Evolutionary conservation across 2,329 filamentous ascomycete genomes (phyloP).

Genomic region (Ceratocystis cacaofunesta): DNA sequence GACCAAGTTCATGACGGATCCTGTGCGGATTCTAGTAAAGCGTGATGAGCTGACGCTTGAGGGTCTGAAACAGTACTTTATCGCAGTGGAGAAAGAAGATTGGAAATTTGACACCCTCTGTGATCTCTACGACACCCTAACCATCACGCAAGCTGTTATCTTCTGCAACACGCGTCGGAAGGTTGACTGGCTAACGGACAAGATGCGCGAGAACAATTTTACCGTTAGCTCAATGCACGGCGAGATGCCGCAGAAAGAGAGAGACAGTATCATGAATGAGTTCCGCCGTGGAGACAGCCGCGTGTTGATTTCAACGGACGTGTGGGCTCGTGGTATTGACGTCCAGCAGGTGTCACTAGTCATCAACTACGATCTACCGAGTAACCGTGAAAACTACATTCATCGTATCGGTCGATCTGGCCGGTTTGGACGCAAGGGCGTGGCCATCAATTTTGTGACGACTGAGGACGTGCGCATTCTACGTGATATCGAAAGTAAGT

Average conservation of each 20-base stretch:
- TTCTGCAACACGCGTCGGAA: conserved; percentile 99
- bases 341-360: conserved; percentile 96
- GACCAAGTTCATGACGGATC: conserved; percentile 99
- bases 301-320: conserved; percentile 92
- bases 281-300: conserved; percentile 93
- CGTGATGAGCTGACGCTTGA: conserved; percentile 96
- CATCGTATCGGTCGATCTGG: conserved; percentile 94
- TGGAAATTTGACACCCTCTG: conserved; percentile 99
- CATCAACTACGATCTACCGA: conserved; percentile 97
- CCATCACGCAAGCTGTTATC: conserved; percentile 96
- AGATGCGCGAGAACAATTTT: conserved; percentile 98
- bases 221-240: conserved; percentile 98
- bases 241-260: conserved; percentile 96
- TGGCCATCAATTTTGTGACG: conserved; percentile 98
- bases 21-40: conserved; percentile 91
- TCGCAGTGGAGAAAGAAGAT: conserved; percentile 97
- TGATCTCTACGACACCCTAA: conserved; percentile 96
- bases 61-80: conserved; percentile 97
- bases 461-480: conserved; percentile 96
- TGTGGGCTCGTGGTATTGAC: conserved; percentile 96
- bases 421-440: conserved; percentile 92
- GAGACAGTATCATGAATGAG: conserved; percentile 98
- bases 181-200: conserved; percentile 98
- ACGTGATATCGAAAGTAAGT: conserved; percentile 82
- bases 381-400: conserved; percentile 99